Conservation (phyloP, 139 green algal genomes). For the Closterium sp. region DNA sequence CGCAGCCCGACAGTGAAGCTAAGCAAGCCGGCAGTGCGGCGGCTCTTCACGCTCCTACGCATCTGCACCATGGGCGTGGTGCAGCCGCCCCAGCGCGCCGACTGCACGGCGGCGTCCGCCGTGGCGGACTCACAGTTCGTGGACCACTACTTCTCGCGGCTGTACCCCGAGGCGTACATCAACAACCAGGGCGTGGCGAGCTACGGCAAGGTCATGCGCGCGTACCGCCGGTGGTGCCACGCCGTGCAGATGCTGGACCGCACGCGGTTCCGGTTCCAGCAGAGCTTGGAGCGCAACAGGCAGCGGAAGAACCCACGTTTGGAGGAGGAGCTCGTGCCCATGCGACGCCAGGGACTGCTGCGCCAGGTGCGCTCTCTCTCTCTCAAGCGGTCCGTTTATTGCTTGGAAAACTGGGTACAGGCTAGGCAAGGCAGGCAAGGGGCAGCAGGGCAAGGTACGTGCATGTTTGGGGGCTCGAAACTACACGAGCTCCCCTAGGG, state of each 20-base stretch:
- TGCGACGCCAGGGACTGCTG: not conserved
- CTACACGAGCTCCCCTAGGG: too few relatives aligned
- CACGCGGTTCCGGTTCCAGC: not conserved
- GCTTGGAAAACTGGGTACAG: too few relatives aligned
- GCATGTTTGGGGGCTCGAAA: too few relatives aligned
- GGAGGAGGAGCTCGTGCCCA: not conserved
- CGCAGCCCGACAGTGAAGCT: slow-evolving; percentile 9
- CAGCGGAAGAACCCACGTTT: not conserved
- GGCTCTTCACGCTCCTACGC: slow-evolving; percentile 6
- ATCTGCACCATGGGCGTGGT: not conserved
- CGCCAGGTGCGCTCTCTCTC: not conserved
- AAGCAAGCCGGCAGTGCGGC: not conserved
- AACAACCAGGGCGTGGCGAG: slow-evolving; percentile 28
- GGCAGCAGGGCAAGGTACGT: too few relatives aligned
- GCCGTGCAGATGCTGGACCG: slow-evolving; percentile 12
- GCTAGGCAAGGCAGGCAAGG: too few relatives aligned
- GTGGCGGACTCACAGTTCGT: not conserved
- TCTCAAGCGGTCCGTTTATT: too few relatives aligned
- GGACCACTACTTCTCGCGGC: slow-evolving; percentile 22
- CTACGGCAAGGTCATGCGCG: slow-evolving; percentile 26
- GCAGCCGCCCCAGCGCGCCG: not conserved
- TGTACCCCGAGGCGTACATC: slow-evolving; percentile 42
- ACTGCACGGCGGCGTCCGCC: not conserved
- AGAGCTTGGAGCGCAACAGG: not conserved
- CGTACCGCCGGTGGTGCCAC: slow-evolving; percentile 12